Evolutionary conservation across 2,329 filamentous ascomycete genomes (phyloP), one percentile per base, ranked within the genome.

Genomic region (Penicillium corylophilum): DNA sequence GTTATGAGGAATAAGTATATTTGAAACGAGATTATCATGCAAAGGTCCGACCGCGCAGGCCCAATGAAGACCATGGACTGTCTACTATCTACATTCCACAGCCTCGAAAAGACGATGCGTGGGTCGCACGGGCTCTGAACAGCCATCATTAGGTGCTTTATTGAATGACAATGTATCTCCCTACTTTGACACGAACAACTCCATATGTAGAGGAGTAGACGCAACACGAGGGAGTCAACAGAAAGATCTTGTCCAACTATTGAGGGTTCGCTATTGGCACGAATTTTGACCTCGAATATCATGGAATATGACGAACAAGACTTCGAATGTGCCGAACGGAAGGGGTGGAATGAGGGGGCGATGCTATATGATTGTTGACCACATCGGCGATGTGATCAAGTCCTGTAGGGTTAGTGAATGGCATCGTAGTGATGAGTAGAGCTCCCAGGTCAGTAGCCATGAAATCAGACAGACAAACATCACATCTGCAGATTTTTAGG

Each of bases 201-300:
- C 63, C 67, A 71, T 65, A 42, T 54, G 48, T 20, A 48, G 51
- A 54, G 58, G 64, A 64, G 69, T 66, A 65, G 70, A 70, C 71
- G 71, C 66, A 74, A 74, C 71, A 74, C 71, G 68, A 73, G 66
- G 64, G 70, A 74, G 72, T 64, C 59, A 55, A 46, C 56, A 61
- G 58, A 54, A 59, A 53, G 56, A 64, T 55, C 44, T 48, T 53
- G 59, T 66, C 61, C 56, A 57, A 59, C 56, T 53, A 57, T 56
- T 56, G 54, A 61, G 53, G 54, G 58, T 55, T 74, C 60, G 57
- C 55, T 74, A 35, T 75, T 55, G 73, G 72, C 72, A 75, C 60
- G 55, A 65, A 66, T 51, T 71, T 75, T 75, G 73, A 75, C 72
- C 72, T 74, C 73, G 66, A 71, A 66, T 65, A 69, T 70, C 71